phyloP scores from a whole-genome alignment of 495 filamentous ascomycete genomes.

The Talaromyces borbonicus region DNA sequence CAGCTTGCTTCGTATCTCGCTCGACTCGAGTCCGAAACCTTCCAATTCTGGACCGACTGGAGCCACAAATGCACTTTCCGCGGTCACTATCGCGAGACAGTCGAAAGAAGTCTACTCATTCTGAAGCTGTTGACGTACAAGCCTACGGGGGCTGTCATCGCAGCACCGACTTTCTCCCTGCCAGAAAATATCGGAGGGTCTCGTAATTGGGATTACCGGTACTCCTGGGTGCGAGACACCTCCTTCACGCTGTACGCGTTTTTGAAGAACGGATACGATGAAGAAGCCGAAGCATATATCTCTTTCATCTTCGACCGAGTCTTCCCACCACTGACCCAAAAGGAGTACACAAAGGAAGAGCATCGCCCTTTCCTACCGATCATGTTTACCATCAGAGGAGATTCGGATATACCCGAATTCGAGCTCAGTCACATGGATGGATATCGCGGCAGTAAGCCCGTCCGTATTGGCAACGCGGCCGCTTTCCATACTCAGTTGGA shows the following conservation, averaged over 20 bases:
- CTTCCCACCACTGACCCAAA: conserved; percentile 29
- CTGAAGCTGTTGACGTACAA: conserved; percentile 64
- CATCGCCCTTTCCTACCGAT: conserved; percentile 49
- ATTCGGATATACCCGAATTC: conserved; percentile 59
- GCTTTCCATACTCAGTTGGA: conserved; percentile 66
- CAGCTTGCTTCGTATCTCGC: conserved; percentile 44
- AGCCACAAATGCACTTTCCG: conserved; percentile 58
- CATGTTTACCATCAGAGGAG: conserved; percentile 67
- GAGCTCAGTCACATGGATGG: conserved; percentile 58
- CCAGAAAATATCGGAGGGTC: conserved; percentile 62
- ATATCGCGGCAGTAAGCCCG: conserved; percentile 55
- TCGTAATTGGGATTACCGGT: conserved; percentile 73
- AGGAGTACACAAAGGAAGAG: conserved; percentile 28
- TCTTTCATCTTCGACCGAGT: conserved; percentile 62
- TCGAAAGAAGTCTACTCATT: conserved; percentile 57
- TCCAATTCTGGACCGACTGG: conserved; percentile 61
- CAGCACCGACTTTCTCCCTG: conserved; percentile 53
- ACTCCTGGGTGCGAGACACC: conserved; percentile 64
- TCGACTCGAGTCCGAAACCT: conserved; percentile 53
- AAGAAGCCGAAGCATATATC: conserved; percentile 66
- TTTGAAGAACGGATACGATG: conserved; percentile 61
- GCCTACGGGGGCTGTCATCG: conserved; percentile 46
- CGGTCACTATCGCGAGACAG: conserved; percentile 59
- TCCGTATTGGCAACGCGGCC: conserved; percentile 66
- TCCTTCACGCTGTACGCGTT: conserved; percentile 70